These are phyloP conservation scores for Areca catechu DNA, from an alignment of 176 grass and related monocot genomes.

Conservation along the genomic window DNA sequence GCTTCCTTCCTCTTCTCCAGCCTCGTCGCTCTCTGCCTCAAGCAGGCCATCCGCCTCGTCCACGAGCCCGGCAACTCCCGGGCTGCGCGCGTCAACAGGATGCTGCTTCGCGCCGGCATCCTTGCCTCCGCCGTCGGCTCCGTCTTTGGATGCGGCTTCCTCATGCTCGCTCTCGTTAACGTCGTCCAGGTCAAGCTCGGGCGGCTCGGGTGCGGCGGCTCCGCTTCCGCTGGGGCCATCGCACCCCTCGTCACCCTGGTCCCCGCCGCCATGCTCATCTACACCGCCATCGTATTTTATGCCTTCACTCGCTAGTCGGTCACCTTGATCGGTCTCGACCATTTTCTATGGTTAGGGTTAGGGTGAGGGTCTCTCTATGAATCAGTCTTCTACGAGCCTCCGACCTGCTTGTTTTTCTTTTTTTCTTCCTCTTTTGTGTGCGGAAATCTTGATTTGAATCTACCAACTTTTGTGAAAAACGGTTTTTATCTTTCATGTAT, in stretches of 20 bases:
- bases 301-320: slow-evolving; percentile 35
- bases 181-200: slow-evolving; percentile 84
- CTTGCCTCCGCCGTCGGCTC: slow-evolving; percentile 51
- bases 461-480: too few species aligned
- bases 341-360: too few species aligned
- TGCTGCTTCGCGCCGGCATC: slow-evolving; percentile 57
- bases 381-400: too few species aligned
- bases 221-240: slow-evolving; percentile 38
- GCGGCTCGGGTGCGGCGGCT: slow-evolving; percentile 43
- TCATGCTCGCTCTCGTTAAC: slow-evolving; percentile 85
- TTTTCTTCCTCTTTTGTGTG: too few species aligned
- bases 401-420: too few species aligned
- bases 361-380: too few species aligned
- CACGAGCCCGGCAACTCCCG: slow-evolving; percentile 3
- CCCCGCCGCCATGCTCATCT: slow-evolving; percentile 65
- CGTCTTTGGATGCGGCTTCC: slow-evolving; percentile 55
- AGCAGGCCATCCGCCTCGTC: slow-evolving; percentile 66
- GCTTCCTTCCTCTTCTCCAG: slow-evolving; percentile 96
- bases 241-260: slow-evolving; percentile 70
- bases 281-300: slow-evolving; percentile 60
- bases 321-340: too few species aligned
- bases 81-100: slow-evolving; percentile 47
- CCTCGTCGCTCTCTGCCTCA: slow-evolving; percentile 93
- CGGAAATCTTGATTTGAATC: too few species aligned
- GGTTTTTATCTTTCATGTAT: too few species aligned